Base-by-base conservation (phyloP, 208 protist genomes). In the Trypanosoma brucei region DNA sequence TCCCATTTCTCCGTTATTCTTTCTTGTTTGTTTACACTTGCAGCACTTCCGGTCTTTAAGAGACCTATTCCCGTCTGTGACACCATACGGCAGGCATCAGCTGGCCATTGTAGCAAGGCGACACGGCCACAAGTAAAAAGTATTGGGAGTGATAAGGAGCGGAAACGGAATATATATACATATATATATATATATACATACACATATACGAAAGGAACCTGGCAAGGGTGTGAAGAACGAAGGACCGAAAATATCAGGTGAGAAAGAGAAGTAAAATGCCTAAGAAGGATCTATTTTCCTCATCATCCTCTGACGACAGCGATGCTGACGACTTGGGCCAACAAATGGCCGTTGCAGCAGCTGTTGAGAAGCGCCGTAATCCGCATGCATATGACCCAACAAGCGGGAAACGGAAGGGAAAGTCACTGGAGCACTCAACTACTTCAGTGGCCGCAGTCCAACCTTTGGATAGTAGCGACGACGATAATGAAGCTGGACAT, bases 321-420 rank as follows among this genome's bases (percentile, higher is more conserved):
- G 52, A 62, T 8, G 62, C 59, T 49, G 53, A 68, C 6, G 54
- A 54, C 0, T 74, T 93, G 40, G 72, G 63, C 2, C 65, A 66
- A 34, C 79, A 86, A 44, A 75, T 93, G 65, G 71, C 74, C 5
- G 55, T 60, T 3, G 84, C 84, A 1, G 76, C 69, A 2, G 67
- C 72, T 42, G 64, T 78, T 2, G 76, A 88, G 63, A 55, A 61
- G 30, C 64, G 72, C 34, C 80, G 75, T 44, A 89, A 94, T 59
- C 88, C 84, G 0, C 88, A 94, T 67, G 83, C 81, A 0, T 72
- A 83, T 38, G 55, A 45, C 11, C 48, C 57, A 13, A 63, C 59
- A 46, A 14, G 13, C 58, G 38, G 39, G 8, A 39, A 36, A 36
- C 48, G 39, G 35, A 55, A 66, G 37, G 57, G 54, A 34, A 61